These are phyloP conservation scores for Phytophthora constricta DNA, from an alignment of 352 stramenopile species.

Conservation along the genomic window DNA sequence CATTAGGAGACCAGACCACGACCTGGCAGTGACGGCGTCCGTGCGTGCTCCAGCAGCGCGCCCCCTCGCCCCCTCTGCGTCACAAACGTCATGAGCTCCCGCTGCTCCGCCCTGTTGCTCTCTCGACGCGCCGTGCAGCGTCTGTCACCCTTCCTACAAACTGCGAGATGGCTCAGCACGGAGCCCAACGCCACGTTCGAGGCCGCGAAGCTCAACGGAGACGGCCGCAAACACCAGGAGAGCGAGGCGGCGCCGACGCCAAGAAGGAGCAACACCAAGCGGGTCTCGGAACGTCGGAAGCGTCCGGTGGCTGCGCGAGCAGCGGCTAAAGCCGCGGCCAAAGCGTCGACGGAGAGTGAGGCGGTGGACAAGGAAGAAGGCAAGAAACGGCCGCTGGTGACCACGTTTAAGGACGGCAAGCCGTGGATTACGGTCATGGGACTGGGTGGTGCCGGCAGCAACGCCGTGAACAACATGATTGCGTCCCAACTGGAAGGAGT, in stretches of 20 bases:
- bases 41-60: background rate
- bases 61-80: background rate
- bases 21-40: background rate
- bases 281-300: slow-evolving; percentile 36
- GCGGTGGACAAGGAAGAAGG: slow-evolving; percentile 30
- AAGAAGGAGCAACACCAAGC: slow-evolving; percentile 23
- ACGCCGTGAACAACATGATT: slow-evolving; percentile 93
- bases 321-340: slow-evolving; percentile 6
- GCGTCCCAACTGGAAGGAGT: slow-evolving; percentile 90
- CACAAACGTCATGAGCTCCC: slow-evolving; percentile 12
- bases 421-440: slow-evolving; percentile 89
- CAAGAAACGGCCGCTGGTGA: slow-evolving; percentile 51
- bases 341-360: background rate
- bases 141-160: slow-evolving; percentile 18
- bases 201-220: slow-evolving; percentile 26
- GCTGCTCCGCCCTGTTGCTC: slow-evolving; percentile 24
- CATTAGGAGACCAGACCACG: background rate
- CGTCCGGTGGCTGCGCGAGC: slow-evolving; percentile 17
- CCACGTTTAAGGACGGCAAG: slow-evolving; percentile 82
- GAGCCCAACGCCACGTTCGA: slow-evolving; percentile 27
- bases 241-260: background rate
- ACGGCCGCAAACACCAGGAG: background rate
- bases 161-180: slow-evolving; percentile 19
- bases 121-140: slow-evolving; percentile 16
- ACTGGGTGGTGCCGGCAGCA: slow-evolving; percentile 82